Conservation (phyloP, 371 early-diverging fungal genomes). For the Rhizopus arrhizus region DNA sequence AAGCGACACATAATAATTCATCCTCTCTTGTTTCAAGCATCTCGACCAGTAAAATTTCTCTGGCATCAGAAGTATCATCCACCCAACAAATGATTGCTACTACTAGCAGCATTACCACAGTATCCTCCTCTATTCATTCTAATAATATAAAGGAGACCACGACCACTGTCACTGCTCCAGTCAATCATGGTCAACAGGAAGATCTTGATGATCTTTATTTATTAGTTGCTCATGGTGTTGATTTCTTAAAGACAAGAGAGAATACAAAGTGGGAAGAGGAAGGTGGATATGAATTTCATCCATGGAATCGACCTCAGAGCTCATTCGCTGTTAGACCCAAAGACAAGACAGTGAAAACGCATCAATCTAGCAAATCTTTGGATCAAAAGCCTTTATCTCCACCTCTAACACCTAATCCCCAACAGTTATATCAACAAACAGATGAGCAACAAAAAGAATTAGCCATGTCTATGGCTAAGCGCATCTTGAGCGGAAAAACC, state of each 20-base stretch:
- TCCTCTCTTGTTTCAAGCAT: not conserved
- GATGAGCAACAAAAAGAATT: conserved; percentile 12
- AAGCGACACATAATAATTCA: not conserved
- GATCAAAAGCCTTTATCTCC: conserved; percentile 23
- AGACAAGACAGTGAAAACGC: conserved; percentile 8
- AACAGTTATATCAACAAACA: conserved; percentile 1
- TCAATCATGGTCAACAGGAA: not conserved
- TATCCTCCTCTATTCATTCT: not conserved
- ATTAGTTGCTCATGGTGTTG: conserved; percentile 51
- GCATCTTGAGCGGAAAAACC: conserved; percentile 24
- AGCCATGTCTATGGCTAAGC: conserved; percentile 19
- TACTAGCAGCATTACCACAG: too few relatives aligned
- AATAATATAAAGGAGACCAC: not conserved
- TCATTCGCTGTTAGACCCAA: conserved; percentile 42
- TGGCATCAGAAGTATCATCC: not conserved
- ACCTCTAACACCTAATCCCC: conserved; percentile 21
- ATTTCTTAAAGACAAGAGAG: conserved; percentile 44
- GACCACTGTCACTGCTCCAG: conserved; percentile 1
- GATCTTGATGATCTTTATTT: conserved; percentile 37
- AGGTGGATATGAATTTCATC: conserved; percentile 53
- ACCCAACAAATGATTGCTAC: too few relatives aligned
- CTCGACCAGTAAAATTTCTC: not conserved
- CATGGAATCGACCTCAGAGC: conserved; percentile 51
- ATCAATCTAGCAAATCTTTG: conserved; percentile 1
- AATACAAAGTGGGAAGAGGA: conserved; percentile 54